phyloP scores from a whole-genome alignment of 2,329 filamentous ascomycete species.

The Diplocarpon rosae region DNA sequence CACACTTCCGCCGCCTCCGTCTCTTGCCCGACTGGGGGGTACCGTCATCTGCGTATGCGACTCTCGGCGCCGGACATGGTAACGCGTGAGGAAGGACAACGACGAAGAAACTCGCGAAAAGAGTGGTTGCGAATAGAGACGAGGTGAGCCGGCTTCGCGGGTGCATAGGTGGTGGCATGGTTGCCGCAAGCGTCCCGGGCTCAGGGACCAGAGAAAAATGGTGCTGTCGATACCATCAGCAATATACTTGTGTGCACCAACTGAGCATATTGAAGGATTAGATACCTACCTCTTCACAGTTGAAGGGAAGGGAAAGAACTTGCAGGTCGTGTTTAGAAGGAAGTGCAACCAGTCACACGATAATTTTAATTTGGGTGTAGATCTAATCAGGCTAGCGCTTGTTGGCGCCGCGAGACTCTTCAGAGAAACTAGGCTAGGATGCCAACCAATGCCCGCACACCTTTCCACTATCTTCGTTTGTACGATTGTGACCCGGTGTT shows the following conservation, averaged over 20 bases:
- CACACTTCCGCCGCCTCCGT: constrained; percentile 34
- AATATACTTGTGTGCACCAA: neutral
- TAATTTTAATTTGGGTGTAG: constrained; percentile 6
- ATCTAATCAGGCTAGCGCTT: constrained; percentile 6
- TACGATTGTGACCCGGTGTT: too few species aligned
- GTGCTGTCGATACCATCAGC: constrained; percentile 8
- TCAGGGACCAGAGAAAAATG: constrained; percentile 13
- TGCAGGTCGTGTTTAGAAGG: neutral
- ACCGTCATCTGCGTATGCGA: constrained; percentile 55
- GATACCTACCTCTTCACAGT: constrained; percentile 11
- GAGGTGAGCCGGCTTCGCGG: constrained; percentile 88
- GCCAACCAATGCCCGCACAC: too few species aligned
- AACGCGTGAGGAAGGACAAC: constrained; percentile 83
- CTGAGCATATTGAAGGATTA: neutral
- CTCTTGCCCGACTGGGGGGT: constrained; percentile 25
- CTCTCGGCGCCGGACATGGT: constrained; percentile 76
- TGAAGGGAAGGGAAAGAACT: constrained; percentile 1
- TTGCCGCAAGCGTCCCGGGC: constrained; percentile 11
- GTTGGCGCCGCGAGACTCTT: too few species aligned
- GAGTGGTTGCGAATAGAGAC: constrained; percentile 87
- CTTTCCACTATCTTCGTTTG: too few species aligned
- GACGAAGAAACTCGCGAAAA: constrained; percentile 82
- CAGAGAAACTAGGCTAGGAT: neutral
- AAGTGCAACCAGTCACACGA: constrained; percentile 6
- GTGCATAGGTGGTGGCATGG: constrained; percentile 78